Percentiles rank a stretch among this genome's conserved stretches.
These are phyloP conservation scores for Penicillium riverlandense DNA, from an alignment of 495 filamentous ascomycete genomes.

Conservation along the genomic window DNA sequence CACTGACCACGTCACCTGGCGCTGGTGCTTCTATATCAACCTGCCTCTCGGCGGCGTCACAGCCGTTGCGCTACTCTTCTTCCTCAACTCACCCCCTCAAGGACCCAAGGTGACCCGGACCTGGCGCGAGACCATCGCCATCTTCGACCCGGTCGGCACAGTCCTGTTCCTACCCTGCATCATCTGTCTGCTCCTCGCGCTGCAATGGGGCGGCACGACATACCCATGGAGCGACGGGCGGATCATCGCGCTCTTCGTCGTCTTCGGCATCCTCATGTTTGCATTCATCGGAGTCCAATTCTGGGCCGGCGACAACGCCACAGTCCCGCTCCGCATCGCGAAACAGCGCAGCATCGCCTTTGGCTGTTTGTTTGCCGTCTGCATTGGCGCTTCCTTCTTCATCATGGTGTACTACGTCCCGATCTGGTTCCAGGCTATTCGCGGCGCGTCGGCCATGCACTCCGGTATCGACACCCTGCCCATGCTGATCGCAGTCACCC, in stretches of 20 bases:
- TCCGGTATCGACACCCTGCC: slow-evolving; percentile 77
- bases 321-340: slow-evolving; percentile 66
- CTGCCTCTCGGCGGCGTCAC: slow-evolving; percentile 63
- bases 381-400: slow-evolving; percentile 58
- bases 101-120: slow-evolving; percentile 13
- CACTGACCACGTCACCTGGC: slow-evolving; percentile 53
- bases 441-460: slow-evolving; percentile 55
- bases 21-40: slow-evolving; percentile 62
- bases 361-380: slow-evolving; percentile 44
- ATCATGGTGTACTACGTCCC: slow-evolving; percentile 61
- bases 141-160: slow-evolving; percentile 63
- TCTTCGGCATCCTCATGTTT: slow-evolving; percentile 58
- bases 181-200: slow-evolving; percentile 64
- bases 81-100: slow-evolving; percentile 47
- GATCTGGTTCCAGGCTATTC: slow-evolving; percentile 86
- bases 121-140: slow-evolving; percentile 39
- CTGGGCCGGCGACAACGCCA: slow-evolving; percentile 63
- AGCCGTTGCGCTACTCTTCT: slow-evolving; percentile 49
- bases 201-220: slow-evolving; percentile 77
- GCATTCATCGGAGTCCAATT: slow-evolving; percentile 60
- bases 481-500: slow-evolving; percentile 55
- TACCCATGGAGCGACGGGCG: slow-evolving; percentile 60
- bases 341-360: slow-evolving; percentile 60
- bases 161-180: slow-evolving; percentile 64
- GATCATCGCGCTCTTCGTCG: slow-evolving; percentile 63